Conservation (phyloP, 169 alveolate genomes). For the Plasmodium relictum region DNA sequence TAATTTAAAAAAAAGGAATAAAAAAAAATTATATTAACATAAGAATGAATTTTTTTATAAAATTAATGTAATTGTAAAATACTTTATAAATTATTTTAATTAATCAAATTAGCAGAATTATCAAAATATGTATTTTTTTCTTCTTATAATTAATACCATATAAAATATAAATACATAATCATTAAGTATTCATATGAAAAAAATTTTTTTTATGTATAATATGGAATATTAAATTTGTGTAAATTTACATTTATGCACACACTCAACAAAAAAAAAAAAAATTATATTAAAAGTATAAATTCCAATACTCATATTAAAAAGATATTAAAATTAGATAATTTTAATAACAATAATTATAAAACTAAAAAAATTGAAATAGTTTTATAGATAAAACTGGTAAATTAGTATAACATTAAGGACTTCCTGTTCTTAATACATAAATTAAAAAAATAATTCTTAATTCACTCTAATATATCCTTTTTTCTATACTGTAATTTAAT, state of each 20-base stretch:
- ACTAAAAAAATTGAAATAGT: neutral
- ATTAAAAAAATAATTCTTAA: neutral
- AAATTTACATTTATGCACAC: conserved; percentile 13
- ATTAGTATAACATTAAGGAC: neutral
- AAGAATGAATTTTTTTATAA: no score
- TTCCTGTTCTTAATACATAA: neutral
- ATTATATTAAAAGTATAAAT: neutral
- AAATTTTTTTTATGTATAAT: neutral
- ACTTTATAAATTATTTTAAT: no score
- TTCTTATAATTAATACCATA: neutral
- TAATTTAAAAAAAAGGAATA: no score
- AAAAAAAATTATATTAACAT: no score
- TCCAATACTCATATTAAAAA: neutral
- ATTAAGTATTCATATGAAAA: neutral
- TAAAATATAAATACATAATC: conserved; percentile 9
- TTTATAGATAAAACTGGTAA: conserved; percentile 1
- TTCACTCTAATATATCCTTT: neutral
- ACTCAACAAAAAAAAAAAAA: conserved; percentile 5
- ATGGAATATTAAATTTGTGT: neutral
- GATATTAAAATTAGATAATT: neutral
- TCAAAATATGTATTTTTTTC: no score
- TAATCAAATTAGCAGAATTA: no score
- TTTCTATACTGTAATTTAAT: neutral
- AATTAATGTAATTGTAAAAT: no score
- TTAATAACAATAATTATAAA: neutral